phyloP scores from a whole-genome alignment of 352 stramenopile species.

The Phytophthora tentaculata region DNA sequence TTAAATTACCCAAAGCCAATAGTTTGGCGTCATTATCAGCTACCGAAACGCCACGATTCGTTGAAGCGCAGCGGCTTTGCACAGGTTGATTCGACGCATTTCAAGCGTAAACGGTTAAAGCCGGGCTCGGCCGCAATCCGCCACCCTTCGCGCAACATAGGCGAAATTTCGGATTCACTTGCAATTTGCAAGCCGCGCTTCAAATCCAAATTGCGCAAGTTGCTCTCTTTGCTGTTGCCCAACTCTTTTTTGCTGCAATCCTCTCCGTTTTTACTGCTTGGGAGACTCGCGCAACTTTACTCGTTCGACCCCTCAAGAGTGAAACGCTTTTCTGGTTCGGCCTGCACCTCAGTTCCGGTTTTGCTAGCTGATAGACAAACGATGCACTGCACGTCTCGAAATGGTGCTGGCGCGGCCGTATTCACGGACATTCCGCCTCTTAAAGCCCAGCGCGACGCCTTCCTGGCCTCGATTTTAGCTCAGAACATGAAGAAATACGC shows the following conservation, averaged over 20 bases:
- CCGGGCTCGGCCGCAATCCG: slow-evolving; percentile 20
- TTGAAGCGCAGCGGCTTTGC: slow-evolving; percentile 10
- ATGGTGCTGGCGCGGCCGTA: slow-evolving; percentile 21
- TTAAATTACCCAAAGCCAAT: slow-evolving; percentile 2
- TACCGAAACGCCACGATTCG: slow-evolving; percentile 11
- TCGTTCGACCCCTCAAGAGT: not conserved
- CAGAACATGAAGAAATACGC: slow-evolving; percentile 28
- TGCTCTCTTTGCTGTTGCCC: not conserved
- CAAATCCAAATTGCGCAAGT: slow-evolving; percentile 2
- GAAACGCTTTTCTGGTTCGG: slow-evolving; percentile 9
- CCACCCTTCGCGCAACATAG: slow-evolving; percentile 12
- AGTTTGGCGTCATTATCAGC: not conserved
- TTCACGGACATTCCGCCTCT: slow-evolving; percentile 21
- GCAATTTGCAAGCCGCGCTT: not conserved
- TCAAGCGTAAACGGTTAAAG: slow-evolving; percentile 29
- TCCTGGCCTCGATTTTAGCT: slow-evolving; percentile 31
- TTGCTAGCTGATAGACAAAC: slow-evolving; percentile 9
- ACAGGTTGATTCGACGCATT: slow-evolving; percentile 23
- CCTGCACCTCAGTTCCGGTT: slow-evolving; percentile 25
- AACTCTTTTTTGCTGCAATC: slow-evolving; percentile 6
- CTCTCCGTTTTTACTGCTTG: slow-evolving; percentile 14
- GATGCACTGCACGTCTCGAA: slow-evolving; percentile 34
- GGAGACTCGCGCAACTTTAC: slow-evolving; percentile 6
- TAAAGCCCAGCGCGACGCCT: slow-evolving; percentile 20
- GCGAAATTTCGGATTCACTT: not conserved